Conservation (phyloP, 2,329 filamentous ascomycete genomes). For the Epichloe glyceriae region DNA sequence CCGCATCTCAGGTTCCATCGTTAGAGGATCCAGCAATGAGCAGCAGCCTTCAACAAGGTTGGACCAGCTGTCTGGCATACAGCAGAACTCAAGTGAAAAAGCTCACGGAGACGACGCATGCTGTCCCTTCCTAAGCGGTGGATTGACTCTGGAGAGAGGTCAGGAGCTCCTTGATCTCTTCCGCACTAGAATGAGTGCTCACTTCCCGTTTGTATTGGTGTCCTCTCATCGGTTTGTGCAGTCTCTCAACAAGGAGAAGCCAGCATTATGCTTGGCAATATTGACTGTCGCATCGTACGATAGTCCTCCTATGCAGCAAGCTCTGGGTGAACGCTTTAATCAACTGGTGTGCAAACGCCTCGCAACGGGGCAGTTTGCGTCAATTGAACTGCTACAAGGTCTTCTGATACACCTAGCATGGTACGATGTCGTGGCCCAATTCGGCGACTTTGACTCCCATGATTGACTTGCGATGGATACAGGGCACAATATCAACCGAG, state of each 20-base stretch:
- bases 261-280: conserved; percentile 16
- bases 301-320: conserved; percentile 13
- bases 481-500: conserved; percentile 21
- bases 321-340: conserved; percentile 16
- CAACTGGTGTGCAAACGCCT: conserved; percentile 14
- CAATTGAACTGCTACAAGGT: conserved; percentile 18
- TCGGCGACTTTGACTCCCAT: too few species aligned
- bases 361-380: conserved; percentile 13
- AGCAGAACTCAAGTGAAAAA: not conserved
- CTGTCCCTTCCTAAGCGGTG: conserved; percentile 12
- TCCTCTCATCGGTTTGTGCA: not conserved
- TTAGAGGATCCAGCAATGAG: too few species aligned
- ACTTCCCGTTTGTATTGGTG: conserved; percentile 19
- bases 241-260: conserved; percentile 8
- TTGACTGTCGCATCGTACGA: conserved; percentile 14
- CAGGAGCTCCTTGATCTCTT: conserved; percentile 15
- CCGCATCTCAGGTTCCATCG: not conserved
- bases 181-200: conserved; percentile 12
- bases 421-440: conserved; percentile 8
- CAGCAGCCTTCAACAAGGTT: not conserved
- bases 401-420: conserved; percentile 19
- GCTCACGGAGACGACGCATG: conserved; percentile 10
- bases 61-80: not conserved
- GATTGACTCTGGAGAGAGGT: conserved; percentile 12
- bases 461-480: not conserved